A percentile compares a stretch with the other conserved stretches of the same genome.
These are phyloP conservation scores for Fusarium sp. DNA, from an alignment of 2,329 filamentous ascomycete genomes.

Conservation along the genomic window DNA sequence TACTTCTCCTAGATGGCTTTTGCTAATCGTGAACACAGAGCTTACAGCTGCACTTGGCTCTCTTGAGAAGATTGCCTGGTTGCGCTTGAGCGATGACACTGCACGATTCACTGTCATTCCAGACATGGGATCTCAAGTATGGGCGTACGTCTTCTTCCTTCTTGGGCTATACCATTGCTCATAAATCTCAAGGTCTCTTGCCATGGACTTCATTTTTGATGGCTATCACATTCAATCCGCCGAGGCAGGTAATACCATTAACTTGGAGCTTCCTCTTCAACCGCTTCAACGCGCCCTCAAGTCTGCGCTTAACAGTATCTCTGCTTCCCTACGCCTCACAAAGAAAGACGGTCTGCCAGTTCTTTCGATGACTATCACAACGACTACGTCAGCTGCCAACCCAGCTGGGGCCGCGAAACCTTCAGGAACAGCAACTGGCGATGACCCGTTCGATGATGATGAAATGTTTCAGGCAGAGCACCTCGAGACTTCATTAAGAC, in stretches of 20 bases:
- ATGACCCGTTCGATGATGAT: slow-evolving; percentile 56
- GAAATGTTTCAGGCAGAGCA: slow-evolving; percentile 63
- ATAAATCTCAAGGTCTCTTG: slow-evolving; percentile 59
- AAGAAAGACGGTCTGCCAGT: slow-evolving; percentile 91
- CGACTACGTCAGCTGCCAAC: slow-evolving; percentile 68
- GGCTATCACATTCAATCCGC: slow-evolving; percentile 88
- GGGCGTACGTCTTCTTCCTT: slow-evolving; percentile 73
- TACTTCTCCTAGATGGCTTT: neutral
- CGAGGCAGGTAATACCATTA: slow-evolving; percentile 86
- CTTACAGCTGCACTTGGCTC: slow-evolving; percentile 73
- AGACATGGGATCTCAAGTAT: slow-evolving; percentile 94
- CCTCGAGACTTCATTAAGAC: slow-evolving; percentile 67
- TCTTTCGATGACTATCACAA: slow-evolving; percentile 89
- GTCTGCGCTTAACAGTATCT: slow-evolving; percentile 83
- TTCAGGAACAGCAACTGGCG: slow-evolving; percentile 42
- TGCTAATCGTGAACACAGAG: slow-evolving; percentile 56
- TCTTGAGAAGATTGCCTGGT: slow-evolving; percentile 87
- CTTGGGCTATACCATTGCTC: neutral
- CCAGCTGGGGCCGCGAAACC: slow-evolving; percentile 48
- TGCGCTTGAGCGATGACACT: slow-evolving; percentile 86
- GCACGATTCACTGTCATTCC: slow-evolving; percentile 96
- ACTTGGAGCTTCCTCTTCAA: slow-evolving; percentile 92
- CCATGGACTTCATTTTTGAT: slow-evolving; percentile 88
- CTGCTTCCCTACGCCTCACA: slow-evolving; percentile 87
- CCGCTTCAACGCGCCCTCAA: slow-evolving; percentile 91